phyloP scores from a whole-genome alignment of 257 asterid genomes.

The Galeopsis tetrahit region DNA sequence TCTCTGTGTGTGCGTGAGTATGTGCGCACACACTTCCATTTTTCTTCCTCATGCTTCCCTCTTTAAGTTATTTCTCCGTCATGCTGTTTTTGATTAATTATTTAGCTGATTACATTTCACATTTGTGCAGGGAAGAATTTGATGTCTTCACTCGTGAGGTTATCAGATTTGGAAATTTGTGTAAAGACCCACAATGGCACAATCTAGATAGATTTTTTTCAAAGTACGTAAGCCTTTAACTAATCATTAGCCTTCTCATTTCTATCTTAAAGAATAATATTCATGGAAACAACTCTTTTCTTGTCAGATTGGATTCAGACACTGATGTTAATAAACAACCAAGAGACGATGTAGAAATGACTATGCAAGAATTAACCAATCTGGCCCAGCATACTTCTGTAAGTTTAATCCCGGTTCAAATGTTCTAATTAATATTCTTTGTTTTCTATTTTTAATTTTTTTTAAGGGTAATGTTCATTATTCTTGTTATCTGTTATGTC shows the following conservation, averaged over 20 bases:
- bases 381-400: constrained; percentile 97
- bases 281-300: constrained; percentile 32
- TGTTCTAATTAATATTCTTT: constrained; percentile 19
- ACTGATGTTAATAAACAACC: constrained; percentile 60
- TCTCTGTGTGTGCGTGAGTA: neutral
- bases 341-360: constrained; percentile 79
- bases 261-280: constrained; percentile 27
- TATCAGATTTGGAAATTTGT: constrained; percentile 86
- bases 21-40: neutral
- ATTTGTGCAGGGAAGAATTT: constrained; percentile 83
- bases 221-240: constrained; percentile 53
- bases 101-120: constrained; percentile 26
- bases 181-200: constrained; percentile 99
- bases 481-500: constrained; percentile 6
- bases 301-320: constrained; percentile 87
- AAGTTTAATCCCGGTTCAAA: constrained; percentile 42
- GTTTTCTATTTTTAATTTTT: neutral
- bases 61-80: neutral
- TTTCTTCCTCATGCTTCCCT: neutral
- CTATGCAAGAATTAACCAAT: constrained; percentile 80
- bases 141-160: constrained; percentile 91
- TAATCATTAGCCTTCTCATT: constrained; percentile 25
- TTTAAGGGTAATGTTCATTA: neutral
- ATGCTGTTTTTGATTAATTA: constrained; percentile 15
- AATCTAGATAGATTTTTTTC: constrained; percentile 78